Evolutionary conservation across 2,329 filamentous ascomycete species (phyloP).

Genomic region (Colletotrichum filicis): DNA sequence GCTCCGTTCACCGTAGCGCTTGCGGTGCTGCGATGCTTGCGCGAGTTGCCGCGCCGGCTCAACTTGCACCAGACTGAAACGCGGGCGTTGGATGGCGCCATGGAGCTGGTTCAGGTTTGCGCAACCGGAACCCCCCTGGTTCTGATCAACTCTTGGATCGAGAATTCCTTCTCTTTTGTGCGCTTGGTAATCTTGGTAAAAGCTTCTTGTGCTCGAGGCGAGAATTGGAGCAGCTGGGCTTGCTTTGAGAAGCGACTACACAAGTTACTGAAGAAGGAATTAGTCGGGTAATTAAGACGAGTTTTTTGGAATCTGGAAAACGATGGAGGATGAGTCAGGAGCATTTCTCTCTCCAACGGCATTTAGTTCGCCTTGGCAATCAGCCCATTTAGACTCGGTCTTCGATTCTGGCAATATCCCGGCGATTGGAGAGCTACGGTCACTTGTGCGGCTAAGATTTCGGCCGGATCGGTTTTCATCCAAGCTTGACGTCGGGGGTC

Average conservation of each 20-base stretch:
- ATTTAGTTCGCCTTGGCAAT: constrained; percentile 28
- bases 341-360: background rate
- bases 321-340: background rate
- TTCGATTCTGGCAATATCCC: background rate
- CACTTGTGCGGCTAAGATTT: background rate
- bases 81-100: background rate
- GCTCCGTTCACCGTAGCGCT: background rate
- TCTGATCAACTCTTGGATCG: constrained; percentile 2
- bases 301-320: no score
- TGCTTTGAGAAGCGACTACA: no score
- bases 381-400: constrained; percentile 31
- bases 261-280: background rate
- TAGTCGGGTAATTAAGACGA: no score
- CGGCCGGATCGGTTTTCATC: background rate
- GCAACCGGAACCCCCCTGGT: background rate
- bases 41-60: constrained; percentile 3
- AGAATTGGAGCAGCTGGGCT: background rate
- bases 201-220: no score
- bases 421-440: background rate
- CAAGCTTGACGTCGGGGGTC: background rate
- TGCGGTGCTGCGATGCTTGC: no score
- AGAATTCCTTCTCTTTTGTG: background rate
- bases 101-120: background rate
- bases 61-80: constrained; percentile 24
- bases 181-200: background rate